Conservation (phyloP, 2,329 filamentous ascomycete species). For the Aspergillus aculeatus region DNA sequence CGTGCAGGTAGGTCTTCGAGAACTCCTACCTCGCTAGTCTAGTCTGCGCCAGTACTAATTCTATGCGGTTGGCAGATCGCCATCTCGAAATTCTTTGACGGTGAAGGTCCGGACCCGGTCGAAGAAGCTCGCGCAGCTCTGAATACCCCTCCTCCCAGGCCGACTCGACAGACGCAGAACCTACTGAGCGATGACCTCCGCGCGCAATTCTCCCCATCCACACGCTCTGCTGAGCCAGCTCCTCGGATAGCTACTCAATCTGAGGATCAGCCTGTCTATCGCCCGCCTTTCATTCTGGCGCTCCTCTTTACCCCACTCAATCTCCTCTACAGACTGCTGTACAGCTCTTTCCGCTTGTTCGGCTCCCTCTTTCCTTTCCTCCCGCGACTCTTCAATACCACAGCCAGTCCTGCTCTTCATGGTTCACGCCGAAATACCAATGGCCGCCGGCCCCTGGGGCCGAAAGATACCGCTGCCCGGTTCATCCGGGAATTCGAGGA, state of each 20-base stretch:
- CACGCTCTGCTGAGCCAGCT: conserved; percentile 62
- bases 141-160: conserved; percentile 58
- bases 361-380: conserved; percentile 79
- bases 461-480: conserved; percentile 80
- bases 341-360: conserved; percentile 66
- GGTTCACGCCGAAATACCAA: conserved; percentile 56
- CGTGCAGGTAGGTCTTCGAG: conserved; percentile 62
- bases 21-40: too few species aligned
- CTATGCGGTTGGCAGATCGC: conserved; percentile 64
- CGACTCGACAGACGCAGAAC: conserved; percentile 68
- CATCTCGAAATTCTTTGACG: conserved; percentile 96
- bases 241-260: conserved; percentile 80
- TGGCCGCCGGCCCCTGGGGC: conserved; percentile 73
- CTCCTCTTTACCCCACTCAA: conserved; percentile 80
- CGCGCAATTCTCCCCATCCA: conserved; percentile 31
- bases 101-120: conserved; percentile 78
- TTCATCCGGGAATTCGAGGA: conserved; percentile 95
- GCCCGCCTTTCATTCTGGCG: conserved; percentile 72
- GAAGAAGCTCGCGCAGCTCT: conserved; percentile 71
- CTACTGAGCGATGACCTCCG: conserved; percentile 54
- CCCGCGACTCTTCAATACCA: conserved; percentile 57
- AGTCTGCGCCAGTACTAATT: neutral
- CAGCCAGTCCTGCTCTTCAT: conserved; percentile 50
- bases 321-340: conserved; percentile 70
- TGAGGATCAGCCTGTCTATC: conserved; percentile 62